Percentiles rank a stretch among this genome's conserved stretches.
These are phyloP conservation scores for Nematocida sp. DNA, from an alignment of 371 early-diverging fungal species.

Conservation along the genomic window DNA sequence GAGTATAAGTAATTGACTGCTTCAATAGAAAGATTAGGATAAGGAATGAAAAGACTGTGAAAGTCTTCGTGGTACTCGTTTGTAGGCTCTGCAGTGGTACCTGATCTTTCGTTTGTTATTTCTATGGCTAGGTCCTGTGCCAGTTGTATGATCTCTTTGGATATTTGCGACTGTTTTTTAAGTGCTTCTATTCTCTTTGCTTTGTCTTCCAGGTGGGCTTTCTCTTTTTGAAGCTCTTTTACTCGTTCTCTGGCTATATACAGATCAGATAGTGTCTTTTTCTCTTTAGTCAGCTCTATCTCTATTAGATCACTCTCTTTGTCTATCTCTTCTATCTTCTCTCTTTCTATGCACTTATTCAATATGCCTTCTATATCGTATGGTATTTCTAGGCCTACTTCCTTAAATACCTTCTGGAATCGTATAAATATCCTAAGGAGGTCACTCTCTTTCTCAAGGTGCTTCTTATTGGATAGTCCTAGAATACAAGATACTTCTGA, in stretches of 20 bases:
- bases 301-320: slow-evolving; percentile 5
- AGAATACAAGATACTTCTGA: neutral
- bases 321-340: neutral
- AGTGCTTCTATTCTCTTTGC: neutral
- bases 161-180: neutral
- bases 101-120: neutral
- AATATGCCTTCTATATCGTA: slow-evolving; percentile 1
- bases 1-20: slow-evolving; percentile 23
- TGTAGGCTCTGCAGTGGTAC: neutral
- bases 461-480: neutral
- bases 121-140: slow-evolving; percentile 9
- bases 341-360: neutral
- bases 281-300: neutral
- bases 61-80: slow-evolving; percentile 9
- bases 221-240: slow-evolving; percentile 5
- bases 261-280: neutral
- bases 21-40: slow-evolving; percentile 22
- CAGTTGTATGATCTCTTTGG: neutral
- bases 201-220: neutral
- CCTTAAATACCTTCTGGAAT: neutral
- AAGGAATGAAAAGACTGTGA: slow-evolving; percentile 28
- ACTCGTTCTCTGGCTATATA: neutral
- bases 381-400: neutral
- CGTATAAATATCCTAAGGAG: neutral
- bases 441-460: neutral